Conservation (phyloP, 768 basidiomycete species). For the Hericium coralloides region DNA sequence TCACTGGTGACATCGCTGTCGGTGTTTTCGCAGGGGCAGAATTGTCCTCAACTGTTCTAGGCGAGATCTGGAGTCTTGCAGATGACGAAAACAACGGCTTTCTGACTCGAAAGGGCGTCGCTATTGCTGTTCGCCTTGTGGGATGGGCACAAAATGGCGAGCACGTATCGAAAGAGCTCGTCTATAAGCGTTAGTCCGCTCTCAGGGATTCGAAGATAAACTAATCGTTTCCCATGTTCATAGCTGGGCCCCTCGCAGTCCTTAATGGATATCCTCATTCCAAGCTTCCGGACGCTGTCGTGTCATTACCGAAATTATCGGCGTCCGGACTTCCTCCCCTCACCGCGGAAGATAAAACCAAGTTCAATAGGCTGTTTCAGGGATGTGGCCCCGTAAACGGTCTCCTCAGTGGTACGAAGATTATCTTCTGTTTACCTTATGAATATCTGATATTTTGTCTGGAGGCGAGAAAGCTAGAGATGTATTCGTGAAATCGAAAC, state of each 20-base stretch:
- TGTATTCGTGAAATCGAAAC: constrained; percentile 85
- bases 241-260: constrained; percentile 78
- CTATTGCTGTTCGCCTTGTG: constrained; percentile 83
- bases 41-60: constrained; percentile 66
- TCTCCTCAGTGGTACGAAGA: constrained; percentile 53
- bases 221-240: constrained; percentile 8
- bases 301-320: constrained; percentile 49
- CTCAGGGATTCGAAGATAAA: background rate
- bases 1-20: constrained; percentile 89
- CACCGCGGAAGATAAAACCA: constrained; percentile 72
- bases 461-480: constrained; percentile 82
- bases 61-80: constrained; percentile 89
- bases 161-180: constrained; percentile 48
- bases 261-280: constrained; percentile 59
- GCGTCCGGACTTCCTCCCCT: constrained; percentile 49
- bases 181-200: constrained; percentile 56
- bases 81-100: constrained; percentile 94
- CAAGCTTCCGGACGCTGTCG: constrained; percentile 44
- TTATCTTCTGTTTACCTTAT: constrained; percentile 14
- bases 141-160: constrained; percentile 89
- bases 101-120: constrained; percentile 81
- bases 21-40: constrained; percentile 78
- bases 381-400: constrained; percentile 67
- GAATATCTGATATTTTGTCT: background rate
- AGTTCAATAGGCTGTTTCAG: constrained; percentile 75